Conservation (phyloP, 2,329 filamentous ascomycete genomes). For the Lecanicillium sp. region DNA sequence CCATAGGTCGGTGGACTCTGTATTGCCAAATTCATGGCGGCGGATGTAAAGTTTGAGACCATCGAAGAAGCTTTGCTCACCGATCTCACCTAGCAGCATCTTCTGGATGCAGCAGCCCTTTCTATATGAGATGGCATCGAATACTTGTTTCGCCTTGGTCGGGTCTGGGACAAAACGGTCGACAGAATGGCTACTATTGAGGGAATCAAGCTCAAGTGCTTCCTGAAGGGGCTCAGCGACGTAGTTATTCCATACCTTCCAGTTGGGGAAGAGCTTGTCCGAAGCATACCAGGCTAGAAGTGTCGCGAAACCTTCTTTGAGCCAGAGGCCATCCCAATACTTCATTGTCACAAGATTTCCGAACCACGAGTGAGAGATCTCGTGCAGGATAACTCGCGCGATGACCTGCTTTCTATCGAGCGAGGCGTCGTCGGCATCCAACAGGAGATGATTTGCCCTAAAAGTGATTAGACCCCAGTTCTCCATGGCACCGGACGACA, state of each 20-base stretch:
- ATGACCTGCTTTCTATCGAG: constrained; percentile 89
- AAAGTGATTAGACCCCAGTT: constrained; percentile 97
- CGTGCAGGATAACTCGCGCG: constrained; percentile 93
- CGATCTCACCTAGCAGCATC: too few species aligned
- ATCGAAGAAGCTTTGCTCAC: too few species aligned
- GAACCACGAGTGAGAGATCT: constrained; percentile 96
- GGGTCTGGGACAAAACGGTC: constrained; percentile 92
- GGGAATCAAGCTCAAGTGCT: constrained; percentile 77
- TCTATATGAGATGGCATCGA: constrained; percentile 94
- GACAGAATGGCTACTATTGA: constrained; percentile 91
- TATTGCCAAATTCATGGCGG: too few species aligned
- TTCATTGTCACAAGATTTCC: constrained; percentile 97
- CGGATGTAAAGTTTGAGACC: too few species aligned
- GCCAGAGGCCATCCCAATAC: constrained; percentile 96
- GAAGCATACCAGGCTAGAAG: constrained; percentile 59
- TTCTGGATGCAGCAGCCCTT: too few species aligned
- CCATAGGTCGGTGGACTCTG: too few species aligned
- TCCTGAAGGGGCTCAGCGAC: constrained; percentile 87
- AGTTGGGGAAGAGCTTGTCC: constrained; percentile 92
- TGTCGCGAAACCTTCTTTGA: constrained; percentile 82
- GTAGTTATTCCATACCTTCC: constrained; percentile 95
- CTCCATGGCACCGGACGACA: constrained; percentile 93
- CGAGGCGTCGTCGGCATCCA: constrained; percentile 85
- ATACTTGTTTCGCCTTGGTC: constrained; percentile 96
- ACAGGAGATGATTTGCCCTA: constrained; percentile 69